Conservation (phyloP, 495 filamentous ascomycete genomes). For the Astrothelium macrocarpum region DNA sequence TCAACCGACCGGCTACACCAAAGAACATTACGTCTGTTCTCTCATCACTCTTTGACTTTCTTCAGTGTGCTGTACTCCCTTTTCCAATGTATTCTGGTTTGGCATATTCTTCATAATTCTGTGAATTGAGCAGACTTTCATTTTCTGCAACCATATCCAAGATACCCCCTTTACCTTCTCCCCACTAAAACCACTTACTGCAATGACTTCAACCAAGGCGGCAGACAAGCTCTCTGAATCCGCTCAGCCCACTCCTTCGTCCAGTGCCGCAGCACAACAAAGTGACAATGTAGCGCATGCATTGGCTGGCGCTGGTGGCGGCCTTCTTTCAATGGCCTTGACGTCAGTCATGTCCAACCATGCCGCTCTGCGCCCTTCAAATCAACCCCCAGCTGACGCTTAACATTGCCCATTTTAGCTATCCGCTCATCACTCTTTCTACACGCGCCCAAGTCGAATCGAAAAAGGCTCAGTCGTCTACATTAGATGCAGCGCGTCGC, state of each 20-base stretch:
- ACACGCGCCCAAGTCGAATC: conserved; percentile 97
- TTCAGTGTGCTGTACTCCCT: too few species aligned
- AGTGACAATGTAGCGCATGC: conserved; percentile 90
- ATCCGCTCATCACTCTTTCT: conserved; percentile 94
- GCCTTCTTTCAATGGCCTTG: conserved; percentile 87
- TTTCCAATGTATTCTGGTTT: too few species aligned
- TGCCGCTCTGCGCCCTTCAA: conserved; percentile 13
- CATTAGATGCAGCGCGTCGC: conserved; percentile 67
- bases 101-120: too few species aligned
- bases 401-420: conserved; percentile 41
- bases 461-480: conserved; percentile 73
- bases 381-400: conserved; percentile 13
- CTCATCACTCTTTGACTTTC: too few species aligned
- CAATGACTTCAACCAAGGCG: not conserved
- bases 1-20: not conserved
- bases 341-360: conserved; percentile 48
- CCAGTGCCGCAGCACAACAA: conserved; percentile 47
- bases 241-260: not conserved
- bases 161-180: not conserved
- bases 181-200: not conserved
- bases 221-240: conserved; percentile 2
- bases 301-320: conserved; percentile 75
- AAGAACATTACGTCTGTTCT: not conserved
- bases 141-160: not conserved
- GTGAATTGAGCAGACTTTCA: too few species aligned